Evolutionary conservation across 2,329 filamentous ascomycete genomes (phyloP), one percentile per base, ranked within the genome.

Genomic region (Pseudogymnoascus sp.): DNA sequence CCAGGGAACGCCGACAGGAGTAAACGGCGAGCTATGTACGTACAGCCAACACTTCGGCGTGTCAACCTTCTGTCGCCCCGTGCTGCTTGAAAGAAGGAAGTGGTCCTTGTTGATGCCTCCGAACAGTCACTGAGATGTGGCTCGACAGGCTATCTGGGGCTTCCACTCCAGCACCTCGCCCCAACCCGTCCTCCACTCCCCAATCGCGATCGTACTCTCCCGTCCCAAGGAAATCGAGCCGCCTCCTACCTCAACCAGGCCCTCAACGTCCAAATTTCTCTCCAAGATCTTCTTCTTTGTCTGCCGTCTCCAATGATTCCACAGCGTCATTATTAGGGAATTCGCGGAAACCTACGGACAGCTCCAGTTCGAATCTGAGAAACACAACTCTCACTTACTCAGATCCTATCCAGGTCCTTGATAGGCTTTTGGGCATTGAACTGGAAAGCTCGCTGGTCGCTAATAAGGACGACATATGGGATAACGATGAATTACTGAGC

Each of bases 141-240:
- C 85, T 95, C 72, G 92, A 96, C 78, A 88, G 92, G 74, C 85
- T 96, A 67, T 87, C 89, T 67, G 86, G 83, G 69, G 87, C 89
- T 74, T 83, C 86, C 63, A 85, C 83, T 61, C 63, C 65, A 59
- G 63, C 73, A 78, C 84, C 75, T 65, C 78, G 76, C 67, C 80
- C 83, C 63, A 81, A 19, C 26, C 7, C 58, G 21, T 39, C 83
- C 66, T 84, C 85, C 63, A 83, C 85, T 62, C 78, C 85, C 64
- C 80, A 81, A 64, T 86, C 82, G 73, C 85, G 91, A 72, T 79
- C 87, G 59, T 89, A 85, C 71, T 92, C 91, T 66, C 89, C 90
- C 58, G 81, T 86, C 29, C 82, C 85, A 41, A 82, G 88, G 72
- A 83, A 88, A 60, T 84, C 87, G 11, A 85, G 83, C 71, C 85